Evolutionary conservation across 495 filamentous ascomycete genomes (phyloP), one percentile per base, ranked within the genome.

Genomic region (Penicillium alfredii): DNA sequence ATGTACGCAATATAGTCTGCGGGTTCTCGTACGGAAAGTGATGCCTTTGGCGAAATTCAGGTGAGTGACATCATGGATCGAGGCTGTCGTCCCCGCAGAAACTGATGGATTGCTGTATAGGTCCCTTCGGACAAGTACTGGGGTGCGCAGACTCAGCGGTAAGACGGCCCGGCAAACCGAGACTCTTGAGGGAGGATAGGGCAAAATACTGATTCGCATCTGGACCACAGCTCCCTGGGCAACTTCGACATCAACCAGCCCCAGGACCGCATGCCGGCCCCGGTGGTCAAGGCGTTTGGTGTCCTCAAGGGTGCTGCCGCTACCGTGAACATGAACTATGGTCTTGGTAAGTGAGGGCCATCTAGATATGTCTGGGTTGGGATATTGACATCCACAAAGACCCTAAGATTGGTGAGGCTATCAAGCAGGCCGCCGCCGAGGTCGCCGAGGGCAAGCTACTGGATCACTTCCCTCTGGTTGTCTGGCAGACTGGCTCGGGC

Each of bases 171-270:
- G 23, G 29, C 26, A 29, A 38, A 29, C 33, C 36, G 21, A 42
- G 20, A 40, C 1, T 6, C 12, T 13, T 31, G 20, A 22, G 16
- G 19, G n/a, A 8, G 19, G 32, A 33, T 7, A 5, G 11, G 8
- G 11, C 18, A 33, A 23, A 24, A 32, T 43, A 18, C 34, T 43
- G 50, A 38, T 50, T 47, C 18, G 26, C 28, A 45, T 45, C 24
- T 44, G 56, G 39, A 55, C 8, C 30, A 57, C 35, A 77, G 74
- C 33, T 97, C 93, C 25, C 73, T 98, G 64, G 82, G 82, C 57
- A 98, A 98, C 72, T 98, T 98, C 74, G 81, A 82, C 57, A 97
- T 98, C 78, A 97, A 97, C 65, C 92, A 98, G 70, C 92, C 93
- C 42, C 86, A 93, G 61, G 92, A 98, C 60, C 88, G 92, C 56